Evolutionary conservation across 768 basidiomycete species (phyloP).

Genomic region (Pholiota microspora): DNA sequence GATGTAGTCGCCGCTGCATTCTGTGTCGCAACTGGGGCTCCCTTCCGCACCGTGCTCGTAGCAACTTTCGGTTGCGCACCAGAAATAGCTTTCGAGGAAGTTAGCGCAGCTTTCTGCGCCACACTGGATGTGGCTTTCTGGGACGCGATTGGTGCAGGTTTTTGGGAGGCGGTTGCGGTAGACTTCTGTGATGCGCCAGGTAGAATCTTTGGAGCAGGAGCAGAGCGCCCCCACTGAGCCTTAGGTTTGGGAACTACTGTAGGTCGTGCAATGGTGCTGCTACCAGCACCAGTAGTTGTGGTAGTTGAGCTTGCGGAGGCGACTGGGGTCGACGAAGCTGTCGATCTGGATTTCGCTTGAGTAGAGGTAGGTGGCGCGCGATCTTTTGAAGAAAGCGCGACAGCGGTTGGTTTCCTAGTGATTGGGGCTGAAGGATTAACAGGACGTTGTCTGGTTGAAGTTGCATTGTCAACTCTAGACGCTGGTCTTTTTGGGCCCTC

Average conservation of each 20-base stretch:
- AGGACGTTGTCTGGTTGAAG: constrained; percentile 8
- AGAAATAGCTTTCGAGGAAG: too few species aligned
- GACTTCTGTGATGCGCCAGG: constrained; percentile 8
- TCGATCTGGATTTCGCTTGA: neutral
- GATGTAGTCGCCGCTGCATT: constrained; percentile 9
- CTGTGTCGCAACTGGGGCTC: constrained; percentile 7
- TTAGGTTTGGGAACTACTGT: constrained; percentile 18
- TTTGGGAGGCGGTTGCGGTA: constrained; percentile 10
- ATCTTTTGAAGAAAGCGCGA: constrained; percentile 13
- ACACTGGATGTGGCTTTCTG: constrained; percentile 13
- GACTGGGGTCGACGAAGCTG: constrained; percentile 1
- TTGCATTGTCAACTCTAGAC: constrained; percentile 15
- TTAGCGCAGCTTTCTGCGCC: too few species aligned
- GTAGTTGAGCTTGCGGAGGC: constrained; percentile 1
- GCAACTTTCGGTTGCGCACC: constrained; percentile 16
- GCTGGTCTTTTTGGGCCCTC: constrained; percentile 14
- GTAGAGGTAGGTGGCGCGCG: constrained; percentile 6
- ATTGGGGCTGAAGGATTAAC: constrained; percentile 15
- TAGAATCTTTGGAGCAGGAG: constrained; percentile 12
- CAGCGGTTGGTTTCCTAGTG: constrained; percentile 16
- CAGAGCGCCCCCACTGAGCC: constrained; percentile 21
- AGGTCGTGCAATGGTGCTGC: constrained; percentile 9
- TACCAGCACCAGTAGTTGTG: neutral
- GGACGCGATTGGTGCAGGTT: constrained; percentile 9
- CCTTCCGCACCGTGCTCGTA: constrained; percentile 6